These are phyloP conservation scores for Leishmania turanica DNA, from an alignment of 208 protist genomes.

Conservation along the genomic window DNA sequence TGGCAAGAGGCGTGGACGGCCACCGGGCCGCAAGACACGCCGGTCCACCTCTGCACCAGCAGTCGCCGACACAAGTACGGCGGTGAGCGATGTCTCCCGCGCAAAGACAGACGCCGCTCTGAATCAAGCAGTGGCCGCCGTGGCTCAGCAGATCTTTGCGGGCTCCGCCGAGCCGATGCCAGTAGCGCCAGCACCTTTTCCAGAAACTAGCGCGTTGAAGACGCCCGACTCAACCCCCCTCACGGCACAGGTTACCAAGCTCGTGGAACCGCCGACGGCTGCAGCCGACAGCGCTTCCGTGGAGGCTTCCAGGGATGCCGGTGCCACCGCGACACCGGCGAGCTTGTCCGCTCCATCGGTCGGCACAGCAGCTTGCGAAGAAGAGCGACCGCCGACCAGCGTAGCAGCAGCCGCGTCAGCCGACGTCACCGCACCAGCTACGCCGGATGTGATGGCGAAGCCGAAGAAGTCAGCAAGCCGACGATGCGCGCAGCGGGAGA, in stretches of 20 bases:
- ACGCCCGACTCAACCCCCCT: neutral
- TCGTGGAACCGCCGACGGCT: conserved; percentile 4
- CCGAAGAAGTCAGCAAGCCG: neutral
- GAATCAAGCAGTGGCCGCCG: conserved; percentile 4
- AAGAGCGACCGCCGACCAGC: neutral
- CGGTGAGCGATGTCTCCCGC: neutral
- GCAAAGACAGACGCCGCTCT: neutral
- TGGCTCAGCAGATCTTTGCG: conserved; percentile 20
- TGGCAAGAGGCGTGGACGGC: conserved; percentile 24
- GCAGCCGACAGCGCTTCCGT: neutral
- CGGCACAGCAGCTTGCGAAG: neutral
- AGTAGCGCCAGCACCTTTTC: neutral
- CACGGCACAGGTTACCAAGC: conserved; percentile 1
- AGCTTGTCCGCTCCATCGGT: neutral
- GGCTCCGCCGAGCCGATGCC: conserved; percentile 11
- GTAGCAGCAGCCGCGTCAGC: neutral
- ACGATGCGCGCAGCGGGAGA: neutral
- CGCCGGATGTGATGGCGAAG: neutral
- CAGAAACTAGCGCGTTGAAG: neutral
- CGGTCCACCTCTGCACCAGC: neutral
- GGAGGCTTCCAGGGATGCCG: neutral
- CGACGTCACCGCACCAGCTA: neutral
- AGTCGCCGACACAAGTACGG: neutral
- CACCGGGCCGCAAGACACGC: conserved; percentile 18
- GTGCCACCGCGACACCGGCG: neutral